Conservation (phyloP, 352 stramenopile species). For the Phytophthora boehmeriae region DNA sequence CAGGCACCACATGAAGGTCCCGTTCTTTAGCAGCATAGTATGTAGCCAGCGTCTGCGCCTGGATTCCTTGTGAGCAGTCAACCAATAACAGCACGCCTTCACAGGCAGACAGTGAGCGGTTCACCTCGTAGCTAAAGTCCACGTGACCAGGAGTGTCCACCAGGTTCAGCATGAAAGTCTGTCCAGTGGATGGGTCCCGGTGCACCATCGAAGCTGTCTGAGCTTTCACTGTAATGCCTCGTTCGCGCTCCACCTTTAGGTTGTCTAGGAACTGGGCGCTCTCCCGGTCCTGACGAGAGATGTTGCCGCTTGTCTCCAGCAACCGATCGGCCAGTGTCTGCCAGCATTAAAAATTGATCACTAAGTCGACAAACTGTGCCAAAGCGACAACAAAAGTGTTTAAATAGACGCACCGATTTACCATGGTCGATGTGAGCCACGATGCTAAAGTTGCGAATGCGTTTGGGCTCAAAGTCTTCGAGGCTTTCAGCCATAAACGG, state of each 20-base stretch:
- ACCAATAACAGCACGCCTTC: conserved; percentile 98
- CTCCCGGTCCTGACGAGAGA: conserved; percentile 83
- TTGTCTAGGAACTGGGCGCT: conserved; percentile 92
- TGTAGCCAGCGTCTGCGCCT: conserved; percentile 98
- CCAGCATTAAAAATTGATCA: conserved; percentile 6
- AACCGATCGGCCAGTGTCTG: conserved; percentile 91
- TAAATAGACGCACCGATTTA: conserved; percentile 71
- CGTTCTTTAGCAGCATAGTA: conserved; percentile 97
- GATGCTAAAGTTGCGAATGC: conserved; percentile 92
- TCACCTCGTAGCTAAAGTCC: conserved; percentile 99
- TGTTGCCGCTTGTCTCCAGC: conserved; percentile 90
- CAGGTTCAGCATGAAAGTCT: conserved; percentile 96
- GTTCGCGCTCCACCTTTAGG: conserved; percentile 94
- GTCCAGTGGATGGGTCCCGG: conserved; percentile 45
- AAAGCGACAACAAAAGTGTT: neutral
- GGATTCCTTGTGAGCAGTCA: conserved; percentile 97
- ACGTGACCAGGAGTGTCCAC: conserved; percentile 97
- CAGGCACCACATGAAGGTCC: conserved; percentile 95
- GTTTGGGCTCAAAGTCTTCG: conserved; percentile 66
- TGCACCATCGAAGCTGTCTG: conserved; percentile 98
- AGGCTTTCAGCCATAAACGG: conserved; percentile 68
- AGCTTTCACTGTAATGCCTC: conserved; percentile 99
- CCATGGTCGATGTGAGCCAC: conserved; percentile 93
- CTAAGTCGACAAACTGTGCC: conserved; percentile 3
- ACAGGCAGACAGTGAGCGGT: conserved; percentile 94